Evolutionary conservation across 2,329 filamentous ascomycete genomes (phyloP).

Genomic region (Pyricularia pennisetigena): DNA sequence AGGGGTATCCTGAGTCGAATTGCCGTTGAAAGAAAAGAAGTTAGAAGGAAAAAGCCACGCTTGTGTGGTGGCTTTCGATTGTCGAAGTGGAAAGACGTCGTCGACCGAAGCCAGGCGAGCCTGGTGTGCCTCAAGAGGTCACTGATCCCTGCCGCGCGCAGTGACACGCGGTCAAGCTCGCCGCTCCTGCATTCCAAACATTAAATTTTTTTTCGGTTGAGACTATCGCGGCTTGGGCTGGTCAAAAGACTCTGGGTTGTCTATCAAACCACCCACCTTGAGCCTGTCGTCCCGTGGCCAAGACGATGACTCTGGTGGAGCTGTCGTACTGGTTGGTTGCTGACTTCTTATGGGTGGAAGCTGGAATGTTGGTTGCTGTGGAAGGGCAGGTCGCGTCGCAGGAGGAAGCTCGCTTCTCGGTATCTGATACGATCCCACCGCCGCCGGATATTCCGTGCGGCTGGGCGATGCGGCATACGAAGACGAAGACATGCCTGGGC

Average conservation of each 20-base stretch:
- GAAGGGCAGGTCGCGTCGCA: slow-evolving; percentile 19
- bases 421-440: slow-evolving; percentile 38
- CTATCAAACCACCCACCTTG: slow-evolving; percentile 53
- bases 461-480: slow-evolving; percentile 35
- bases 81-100: background rate
- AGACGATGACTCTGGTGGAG: slow-evolving; percentile 6
- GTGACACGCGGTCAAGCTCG: background rate
- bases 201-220: background rate
- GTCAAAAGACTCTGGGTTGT: slow-evolving; percentile 34
- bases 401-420: slow-evolving; percentile 40
- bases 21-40: background rate
- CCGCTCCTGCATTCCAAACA: background rate
- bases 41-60: background rate
- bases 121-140: background rate
- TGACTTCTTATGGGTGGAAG: slow-evolving; percentile 37
- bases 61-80: background rate
- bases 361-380: slow-evolving; percentile 26
- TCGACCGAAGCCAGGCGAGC: background rate
- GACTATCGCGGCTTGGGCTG: background rate
- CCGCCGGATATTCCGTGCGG: slow-evolving; percentile 31
- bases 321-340: slow-evolving; percentile 14
- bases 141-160: background rate
- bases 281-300: slow-evolving; percentile 39
- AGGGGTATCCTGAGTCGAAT: background rate
- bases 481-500: slow-evolving; percentile 27